A percentile compares a stretch with the other conserved stretches of the same genome.
These are phyloP conservation scores for Backusella australiensis DNA, from an alignment of 192 early-diverging fungal genomes.

Conservation along the genomic window DNA sequence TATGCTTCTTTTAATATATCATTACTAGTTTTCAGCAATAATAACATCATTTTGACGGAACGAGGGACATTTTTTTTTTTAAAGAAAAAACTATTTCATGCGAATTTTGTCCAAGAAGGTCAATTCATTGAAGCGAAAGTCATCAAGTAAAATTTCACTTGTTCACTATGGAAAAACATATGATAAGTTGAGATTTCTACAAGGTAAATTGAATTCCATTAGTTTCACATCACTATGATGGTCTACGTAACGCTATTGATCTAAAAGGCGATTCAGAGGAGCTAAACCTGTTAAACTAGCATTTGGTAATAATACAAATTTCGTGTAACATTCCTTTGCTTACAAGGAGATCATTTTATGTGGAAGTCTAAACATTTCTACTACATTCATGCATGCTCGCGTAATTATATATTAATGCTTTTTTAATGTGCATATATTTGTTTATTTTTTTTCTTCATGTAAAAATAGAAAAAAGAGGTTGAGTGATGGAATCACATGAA, in stretches of 20 bases:
- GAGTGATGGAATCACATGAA: not conserved
- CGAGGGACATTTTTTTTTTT: no score
- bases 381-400: not conserved
- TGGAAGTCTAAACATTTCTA: not conserved
- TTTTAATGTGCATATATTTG: not conserved
- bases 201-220: not conserved
- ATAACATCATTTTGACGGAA: not conserved
- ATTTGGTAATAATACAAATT: not conserved
- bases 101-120: no score
- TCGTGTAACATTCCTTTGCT: not conserved
- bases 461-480: not conserved
- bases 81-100: no score
- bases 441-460: not conserved
- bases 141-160: no score
- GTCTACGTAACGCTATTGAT: not conserved
- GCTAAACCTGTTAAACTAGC: not conserved
- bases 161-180: no score
- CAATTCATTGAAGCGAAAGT: no score
- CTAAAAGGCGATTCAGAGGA: not conserved
- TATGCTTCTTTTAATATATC: not conserved
- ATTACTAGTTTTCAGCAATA: not conserved
- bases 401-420: not conserved
- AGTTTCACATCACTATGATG: not conserved
- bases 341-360: not conserved
- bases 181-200: not conserved